Evolutionary conservation across 495 filamentous ascomycete species (phyloP), one percentile per base, ranked within the genome.

Genomic region (Lophium mytilinum): DNA sequence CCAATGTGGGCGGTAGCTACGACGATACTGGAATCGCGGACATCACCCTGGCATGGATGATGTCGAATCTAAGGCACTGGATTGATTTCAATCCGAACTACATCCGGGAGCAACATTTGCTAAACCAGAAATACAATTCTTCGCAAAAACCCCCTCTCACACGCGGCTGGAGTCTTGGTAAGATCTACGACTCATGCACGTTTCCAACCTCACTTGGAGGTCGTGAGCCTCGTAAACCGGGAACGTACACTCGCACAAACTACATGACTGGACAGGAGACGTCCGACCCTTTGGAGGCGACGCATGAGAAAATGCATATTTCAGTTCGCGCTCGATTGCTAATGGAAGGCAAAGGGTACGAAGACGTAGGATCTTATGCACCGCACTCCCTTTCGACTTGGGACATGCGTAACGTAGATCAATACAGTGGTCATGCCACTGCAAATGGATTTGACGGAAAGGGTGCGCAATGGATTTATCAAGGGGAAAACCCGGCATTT

Each of bases 111-210:
- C 83, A 85, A 65, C 71, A 69, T 50, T 71, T 76, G 10, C 73
- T 73, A 42, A 75, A 80, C 0, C 81, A 78, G 30, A 87, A 90
- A 64, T 91, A 90, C 66, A 91, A 91, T 67, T 83, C 81, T 14
- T 21, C 12, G 8, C 33, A 42, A 10, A 41, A 61, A 24, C 17
- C 33, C 6, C 36, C 78, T 88, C 33, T 50, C 3, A 14, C 36
- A 85, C 90, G 71, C 84, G 89, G 71, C 84, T 93, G 88, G 87
- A 89, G 90, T 54, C 83, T 85, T 40, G 85, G 83, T 68, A 90
- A 91, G 75, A 83, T 91, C 50, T 83, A 88, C 60, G 86, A 92
- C 68, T 78, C 78, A n/a, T 80, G 83, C 61, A 84, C 87, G 68
- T 91, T 93, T 69, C 88, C 88, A 8, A 90, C 84, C 7, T 42